Percentiles rank a stretch among this genome's conserved stretches.
phyloP scores from a whole-genome alignment of 108 stramenopile genomes.

The Cyclostephanos tholiformis region DNA sequence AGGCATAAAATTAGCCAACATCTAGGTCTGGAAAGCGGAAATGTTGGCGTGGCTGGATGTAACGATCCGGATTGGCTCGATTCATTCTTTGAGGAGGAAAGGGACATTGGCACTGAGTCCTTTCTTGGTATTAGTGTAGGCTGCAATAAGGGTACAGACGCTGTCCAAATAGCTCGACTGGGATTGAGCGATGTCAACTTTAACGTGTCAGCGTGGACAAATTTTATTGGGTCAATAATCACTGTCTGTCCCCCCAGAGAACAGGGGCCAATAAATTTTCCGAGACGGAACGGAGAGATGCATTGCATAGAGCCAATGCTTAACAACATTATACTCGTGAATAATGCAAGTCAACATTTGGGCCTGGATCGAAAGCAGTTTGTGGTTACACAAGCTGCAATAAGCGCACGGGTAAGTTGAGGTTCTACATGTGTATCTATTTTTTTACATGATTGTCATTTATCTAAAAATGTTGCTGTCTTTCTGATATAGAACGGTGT shows the following conservation, averaged over 20 bases:
- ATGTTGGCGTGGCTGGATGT: not conserved
- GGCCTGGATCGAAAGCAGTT: conserved; percentile 6
- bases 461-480: too few relatives aligned
- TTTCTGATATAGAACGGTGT: not conserved
- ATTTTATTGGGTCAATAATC: not conserved
- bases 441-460: too few relatives aligned
- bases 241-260: not conserved
- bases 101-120: conserved; percentile 5
- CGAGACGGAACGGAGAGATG: conserved; percentile 11
- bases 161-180: conserved; percentile 58
- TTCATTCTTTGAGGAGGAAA: conserved; percentile 6
- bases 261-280: not conserved
- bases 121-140: conserved; percentile 53
- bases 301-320: conserved; percentile 22
- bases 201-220: conserved; percentile 43
- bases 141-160: conserved; percentile 76
- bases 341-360: conserved; percentile 5
- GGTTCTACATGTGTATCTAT: too few relatives aligned
- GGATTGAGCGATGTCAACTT: conserved; percentile 27
- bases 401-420: not conserved
- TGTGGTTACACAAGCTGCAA: conserved; percentile 14
- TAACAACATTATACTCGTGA: not conserved
- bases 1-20: not conserved
- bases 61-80: conserved; percentile 2
- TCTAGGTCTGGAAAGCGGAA: not conserved